A percentile compares a stretch with the other conserved stretches of the same genome.
These are phyloP conservation scores for Candida labiduridarum DNA, from an alignment of 1,139 yeast species.

Conservation along the genomic window DNA sequence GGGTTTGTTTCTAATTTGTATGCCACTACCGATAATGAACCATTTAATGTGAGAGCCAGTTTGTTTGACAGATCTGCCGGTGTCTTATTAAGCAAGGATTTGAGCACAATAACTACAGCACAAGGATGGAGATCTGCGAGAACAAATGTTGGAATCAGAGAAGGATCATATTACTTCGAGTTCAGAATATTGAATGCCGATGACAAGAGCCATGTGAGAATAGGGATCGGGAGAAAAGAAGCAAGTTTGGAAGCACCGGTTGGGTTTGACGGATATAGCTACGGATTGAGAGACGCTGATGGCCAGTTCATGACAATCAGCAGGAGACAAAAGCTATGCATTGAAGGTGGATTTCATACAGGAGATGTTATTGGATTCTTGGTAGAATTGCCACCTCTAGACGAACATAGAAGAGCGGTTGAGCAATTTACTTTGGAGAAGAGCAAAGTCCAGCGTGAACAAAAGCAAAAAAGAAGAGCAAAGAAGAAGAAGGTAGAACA, in stretches of 20 bases:
- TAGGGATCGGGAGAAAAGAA: slow-evolving; percentile 84
- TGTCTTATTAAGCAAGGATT: slow-evolving; percentile 47
- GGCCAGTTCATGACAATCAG: slow-evolving; percentile 81
- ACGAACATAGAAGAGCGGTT: slow-evolving; percentile 40
- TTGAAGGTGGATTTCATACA: slow-evolving; percentile 51
- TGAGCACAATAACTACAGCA: slow-evolving; percentile 51
- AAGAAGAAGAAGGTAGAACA: slow-evolving; percentile 17
- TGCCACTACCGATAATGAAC: slow-evolving; percentile 74
- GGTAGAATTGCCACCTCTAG: slow-evolving; percentile 64
- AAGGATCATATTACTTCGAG: slow-evolving; percentile 85
- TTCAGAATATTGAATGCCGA: slow-evolving; percentile 55
- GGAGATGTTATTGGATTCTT: slow-evolving; percentile 88
- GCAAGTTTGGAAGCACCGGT: slow-evolving; percentile 94
- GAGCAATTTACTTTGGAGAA: slow-evolving; percentile 20
- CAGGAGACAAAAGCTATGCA: slow-evolving; percentile 59
- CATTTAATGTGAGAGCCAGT: slow-evolving; percentile 62
- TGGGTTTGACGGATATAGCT: slow-evolving; percentile 93
- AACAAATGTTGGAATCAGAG: slow-evolving; percentile 72
- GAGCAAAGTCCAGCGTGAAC: slow-evolving; percentile 12
- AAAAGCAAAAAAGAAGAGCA: slow-evolving; percentile 18
- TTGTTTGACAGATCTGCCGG: slow-evolving; percentile 75
- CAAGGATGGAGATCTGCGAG: slow-evolving; percentile 85
- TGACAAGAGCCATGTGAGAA: slow-evolving; percentile 63
- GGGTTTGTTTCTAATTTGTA: slow-evolving; percentile 61
- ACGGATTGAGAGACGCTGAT: slow-evolving; percentile 81